Conservation (phyloP, 2,329 filamentous ascomycete genomes). For the Simplicillium sp. region DNA sequence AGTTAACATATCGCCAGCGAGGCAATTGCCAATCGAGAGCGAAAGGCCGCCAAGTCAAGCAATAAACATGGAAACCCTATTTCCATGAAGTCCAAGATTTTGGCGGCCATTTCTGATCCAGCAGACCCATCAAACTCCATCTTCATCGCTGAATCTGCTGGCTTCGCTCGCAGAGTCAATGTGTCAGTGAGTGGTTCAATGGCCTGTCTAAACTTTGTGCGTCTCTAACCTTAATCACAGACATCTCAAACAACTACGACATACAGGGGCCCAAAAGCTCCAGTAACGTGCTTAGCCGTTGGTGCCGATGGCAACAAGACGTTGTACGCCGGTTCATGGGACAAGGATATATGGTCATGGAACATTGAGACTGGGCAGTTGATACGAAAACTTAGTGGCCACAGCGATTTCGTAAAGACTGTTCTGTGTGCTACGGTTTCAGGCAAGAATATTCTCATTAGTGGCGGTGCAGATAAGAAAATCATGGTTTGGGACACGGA, state of each 20-base stretch:
- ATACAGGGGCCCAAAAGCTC: constrained; percentile 69
- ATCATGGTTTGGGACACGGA: constrained; percentile 75
- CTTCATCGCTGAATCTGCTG: constrained; percentile 82
- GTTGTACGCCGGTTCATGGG: constrained; percentile 87
- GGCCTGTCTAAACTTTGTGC: neutral
- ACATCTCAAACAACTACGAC: constrained; percentile 22
- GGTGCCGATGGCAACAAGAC: constrained; percentile 45
- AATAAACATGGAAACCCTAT: constrained; percentile 82
- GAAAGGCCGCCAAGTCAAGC: constrained; percentile 59
- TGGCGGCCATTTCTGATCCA: constrained; percentile 64
- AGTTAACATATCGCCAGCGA: constrained; percentile 25
- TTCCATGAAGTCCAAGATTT: constrained; percentile 72
- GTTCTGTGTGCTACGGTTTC: constrained; percentile 54
- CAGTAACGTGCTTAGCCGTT: constrained; percentile 68
- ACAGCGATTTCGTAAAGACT: constrained; percentile 86
- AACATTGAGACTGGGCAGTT: constrained; percentile 46
- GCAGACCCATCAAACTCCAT: constrained; percentile 46
- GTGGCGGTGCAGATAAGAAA: constrained; percentile 69
- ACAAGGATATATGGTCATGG: constrained; percentile 88
- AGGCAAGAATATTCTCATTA: constrained; percentile 56
- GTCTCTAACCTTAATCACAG: constrained; percentile 10
- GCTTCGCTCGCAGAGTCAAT: constrained; percentile 62
- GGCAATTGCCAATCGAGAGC: constrained; percentile 34
- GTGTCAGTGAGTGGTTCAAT: constrained; percentile 50
- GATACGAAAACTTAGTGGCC: constrained; percentile 59